These are phyloP conservation scores for Chionographis japonica DNA, from an alignment of 106 monocot genomes.

Conservation along the genomic window DNA sequence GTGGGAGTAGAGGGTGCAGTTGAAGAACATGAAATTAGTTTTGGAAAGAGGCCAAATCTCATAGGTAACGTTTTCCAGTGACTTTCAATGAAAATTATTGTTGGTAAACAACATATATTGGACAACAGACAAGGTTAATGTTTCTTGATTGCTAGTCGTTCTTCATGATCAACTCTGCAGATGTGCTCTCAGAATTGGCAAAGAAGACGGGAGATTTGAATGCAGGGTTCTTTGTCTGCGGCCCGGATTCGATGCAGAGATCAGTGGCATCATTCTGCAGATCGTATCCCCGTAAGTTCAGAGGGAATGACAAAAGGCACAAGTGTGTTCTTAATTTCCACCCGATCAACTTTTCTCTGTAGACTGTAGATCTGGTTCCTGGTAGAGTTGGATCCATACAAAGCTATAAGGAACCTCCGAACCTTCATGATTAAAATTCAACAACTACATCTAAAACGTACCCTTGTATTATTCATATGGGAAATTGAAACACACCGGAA, in stretches of 20 bases:
- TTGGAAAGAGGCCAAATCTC: slow-evolving; percentile 64
- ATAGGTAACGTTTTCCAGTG: slow-evolving; percentile 31
- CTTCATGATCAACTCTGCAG: slow-evolving; percentile 27
- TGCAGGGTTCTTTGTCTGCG: slow-evolving; percentile 74
- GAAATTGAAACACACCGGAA: too few relatives aligned
- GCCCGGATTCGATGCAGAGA: slow-evolving; percentile 69
- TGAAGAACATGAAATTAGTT: slow-evolving; percentile 39
- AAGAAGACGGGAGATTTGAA: slow-evolving; percentile 15
- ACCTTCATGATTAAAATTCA: too few relatives aligned
- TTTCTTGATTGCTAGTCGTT: background rate
- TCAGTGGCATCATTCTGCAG: slow-evolving; percentile 57
- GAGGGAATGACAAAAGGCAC: background rate
- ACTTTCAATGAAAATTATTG: background rate
- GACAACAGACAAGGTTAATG: background rate
- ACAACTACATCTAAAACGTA: background rate
- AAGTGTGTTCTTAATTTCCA: slow-evolving; percentile 29
- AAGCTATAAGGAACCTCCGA: too few relatives aligned
- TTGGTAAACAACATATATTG: background rate
- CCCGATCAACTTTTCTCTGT: slow-evolving; percentile 72
- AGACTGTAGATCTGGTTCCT: too few relatives aligned
- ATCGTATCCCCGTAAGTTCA: background rate
- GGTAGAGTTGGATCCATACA: too few relatives aligned
- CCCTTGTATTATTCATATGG: background rate
- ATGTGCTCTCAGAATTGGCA: slow-evolving; percentile 32
- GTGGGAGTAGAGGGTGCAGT: background rate